These are phyloP conservation scores for Rhodotorula babjevae DNA, from an alignment of 768 basidiomycete genomes.

Conservation along the genomic window DNA sequence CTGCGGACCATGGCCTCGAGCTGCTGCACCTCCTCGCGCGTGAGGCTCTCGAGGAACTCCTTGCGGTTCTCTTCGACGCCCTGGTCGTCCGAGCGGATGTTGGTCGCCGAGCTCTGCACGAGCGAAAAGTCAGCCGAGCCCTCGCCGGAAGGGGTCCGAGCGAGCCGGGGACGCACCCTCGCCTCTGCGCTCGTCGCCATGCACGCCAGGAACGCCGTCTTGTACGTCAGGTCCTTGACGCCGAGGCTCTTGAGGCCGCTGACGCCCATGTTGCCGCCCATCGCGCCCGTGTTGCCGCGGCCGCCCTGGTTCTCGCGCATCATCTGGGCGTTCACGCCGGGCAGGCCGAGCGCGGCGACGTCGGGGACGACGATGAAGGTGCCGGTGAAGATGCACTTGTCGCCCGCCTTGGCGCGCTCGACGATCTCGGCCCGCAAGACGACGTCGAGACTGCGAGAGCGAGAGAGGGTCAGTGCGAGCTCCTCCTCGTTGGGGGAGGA, in stretches of 20 bases:
- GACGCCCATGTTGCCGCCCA: slow-evolving; percentile 60
- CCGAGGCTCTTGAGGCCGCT: slow-evolving; percentile 90
- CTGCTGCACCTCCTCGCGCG: slow-evolving; percentile 90
- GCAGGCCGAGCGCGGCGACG: slow-evolving; percentile 88
- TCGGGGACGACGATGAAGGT: slow-evolving; percentile 98
- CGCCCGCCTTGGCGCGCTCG: slow-evolving; percentile 97
- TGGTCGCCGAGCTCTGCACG: slow-evolving; percentile 64
- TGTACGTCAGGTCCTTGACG: slow-evolving; percentile 92
- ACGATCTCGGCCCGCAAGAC: slow-evolving; percentile 92
- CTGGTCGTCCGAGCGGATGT: slow-evolving; percentile 84
- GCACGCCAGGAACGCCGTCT: slow-evolving; percentile 95
- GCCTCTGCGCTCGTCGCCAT: slow-evolving; percentile 92
- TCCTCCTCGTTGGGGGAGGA: not conserved
- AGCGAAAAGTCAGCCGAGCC: not conserved
- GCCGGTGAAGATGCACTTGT: slow-evolving; percentile 96
- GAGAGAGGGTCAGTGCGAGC: not conserved
- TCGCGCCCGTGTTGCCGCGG: slow-evolving; percentile 60
- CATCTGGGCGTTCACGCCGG: slow-evolving; percentile 88
- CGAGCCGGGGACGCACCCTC: slow-evolving; percentile 56
- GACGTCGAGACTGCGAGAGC: slow-evolving; percentile 68
- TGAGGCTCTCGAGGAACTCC: slow-evolving; percentile 80
- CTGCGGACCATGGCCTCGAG: slow-evolving; percentile 88
- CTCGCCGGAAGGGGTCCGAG: not conserved
- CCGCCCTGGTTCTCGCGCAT: slow-evolving; percentile 73
- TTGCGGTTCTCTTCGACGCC: slow-evolving; percentile 55